Base-by-base conservation (phyloP, 2,329 filamentous ascomycete species). In the Xylogone sp. region DNA sequence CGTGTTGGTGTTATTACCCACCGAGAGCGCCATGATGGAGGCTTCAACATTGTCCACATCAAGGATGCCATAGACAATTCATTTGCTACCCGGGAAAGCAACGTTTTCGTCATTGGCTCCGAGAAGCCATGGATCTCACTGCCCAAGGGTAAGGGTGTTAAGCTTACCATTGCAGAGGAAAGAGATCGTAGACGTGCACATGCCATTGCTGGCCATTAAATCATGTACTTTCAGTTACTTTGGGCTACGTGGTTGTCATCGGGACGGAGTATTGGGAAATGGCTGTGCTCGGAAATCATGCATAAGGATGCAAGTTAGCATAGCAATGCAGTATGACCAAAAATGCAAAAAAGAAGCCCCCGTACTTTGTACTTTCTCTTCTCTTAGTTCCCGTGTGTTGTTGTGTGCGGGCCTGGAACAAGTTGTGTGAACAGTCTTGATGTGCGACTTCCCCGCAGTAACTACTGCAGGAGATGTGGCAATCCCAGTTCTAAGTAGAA, bases 1-100 rank as follows among this genome's bases (percentile, higher is more conserved):
- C 94, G 94, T 93, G 93, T 99, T 72, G 94, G 94, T 88, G 93
- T 97, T 76, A 95, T 99, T 82, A 97, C 94, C 70, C 92, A 99
- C 86, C 93, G 94, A 83, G 94, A 99, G 86, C 90, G 94, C 70
- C 94, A 99, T 85, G 94, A 99, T 69, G 94, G 94, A 84, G 94
- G 94, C 77, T 99, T 99, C 89, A 95, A 95, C 86, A 96, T 99
- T 71, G 92, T 99, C 76, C 92, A 97, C 84, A 88, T 99, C 79
- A 99, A 99, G 89, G 94, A 99, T 73, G 93, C 92, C 71, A 93
- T 99, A 78, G 94, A 97, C 87, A 99, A 99, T 88, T 89, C 90
- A 73, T 99, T 99, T 79, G 92, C 94, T 71, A 99, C 94, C 73
- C 94, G 94, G 79, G 92, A 99, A 84, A 87, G 80, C 84, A 99